phyloP scores from a whole-genome alignment of 2,329 filamentous ascomycete genomes.

The Fonsecaea pedrosoi region DNA sequence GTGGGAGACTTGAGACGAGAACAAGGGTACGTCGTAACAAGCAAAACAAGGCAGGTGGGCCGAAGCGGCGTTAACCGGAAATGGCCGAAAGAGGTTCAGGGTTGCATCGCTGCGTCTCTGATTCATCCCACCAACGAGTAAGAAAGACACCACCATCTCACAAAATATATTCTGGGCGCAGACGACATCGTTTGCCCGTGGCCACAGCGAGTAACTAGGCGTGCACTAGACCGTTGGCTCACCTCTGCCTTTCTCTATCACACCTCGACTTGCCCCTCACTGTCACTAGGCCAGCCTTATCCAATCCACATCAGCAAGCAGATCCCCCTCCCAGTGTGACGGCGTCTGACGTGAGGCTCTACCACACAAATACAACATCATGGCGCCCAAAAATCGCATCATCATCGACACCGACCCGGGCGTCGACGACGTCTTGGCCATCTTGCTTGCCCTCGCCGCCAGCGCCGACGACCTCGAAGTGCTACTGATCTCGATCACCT shows the following conservation, averaged over 20 bases:
- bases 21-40: no score
- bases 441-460: slow-evolving; percentile 84
- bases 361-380: slow-evolving; percentile 43
- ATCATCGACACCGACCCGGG: slow-evolving; percentile 98
- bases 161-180: not conserved
- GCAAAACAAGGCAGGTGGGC: not conserved
- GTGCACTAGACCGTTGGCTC: not conserved
- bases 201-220: not conserved
- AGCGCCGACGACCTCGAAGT: slow-evolving; percentile 85
- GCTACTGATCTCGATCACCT: slow-evolving; percentile 84
- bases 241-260: not conserved
- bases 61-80: slow-evolving; percentile 5
- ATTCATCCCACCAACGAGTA: not conserved
- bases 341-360: not conserved
- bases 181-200: not conserved
- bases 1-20: no score
- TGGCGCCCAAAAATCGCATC: slow-evolving; percentile 75
- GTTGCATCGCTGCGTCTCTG: not conserved
- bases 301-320: not conserved
- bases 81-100: not conserved
- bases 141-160: not conserved
- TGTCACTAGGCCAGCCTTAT: not conserved
- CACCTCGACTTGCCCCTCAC: not conserved
- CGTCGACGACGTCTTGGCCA: slow-evolving; percentile 87
- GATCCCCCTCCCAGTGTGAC: not conserved